A percentile compares a stretch with the other conserved stretches of the same genome.
Conservation (phyloP, 257 asterid genomes). For the Petunia axillaris region DNA sequence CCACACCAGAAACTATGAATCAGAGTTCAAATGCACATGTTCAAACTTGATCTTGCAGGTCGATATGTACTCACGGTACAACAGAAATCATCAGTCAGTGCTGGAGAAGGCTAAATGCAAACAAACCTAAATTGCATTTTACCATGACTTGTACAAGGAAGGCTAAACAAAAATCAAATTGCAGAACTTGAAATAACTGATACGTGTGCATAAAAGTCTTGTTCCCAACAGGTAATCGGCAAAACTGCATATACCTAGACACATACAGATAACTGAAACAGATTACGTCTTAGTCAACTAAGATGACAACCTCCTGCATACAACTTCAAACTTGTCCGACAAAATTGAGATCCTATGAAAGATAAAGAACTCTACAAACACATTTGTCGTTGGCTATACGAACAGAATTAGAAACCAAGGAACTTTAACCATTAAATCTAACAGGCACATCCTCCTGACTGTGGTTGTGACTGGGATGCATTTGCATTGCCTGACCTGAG, state of each 20-base stretch:
- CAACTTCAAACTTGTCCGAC: neutral
- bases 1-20: too few species aligned
- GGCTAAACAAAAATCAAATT: neutral
- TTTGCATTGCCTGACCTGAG: constrained; percentile 77
- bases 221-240: constrained; percentile 1
- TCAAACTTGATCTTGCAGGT: too few species aligned
- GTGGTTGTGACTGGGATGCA: constrained; percentile 66
- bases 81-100: too few species aligned
- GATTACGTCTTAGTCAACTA: constrained; percentile 25
- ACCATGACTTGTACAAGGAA: neutral
- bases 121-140: too few species aligned
- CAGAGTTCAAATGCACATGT: too few species aligned
- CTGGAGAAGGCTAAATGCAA: too few species aligned
- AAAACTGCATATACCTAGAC: constrained; percentile 25
- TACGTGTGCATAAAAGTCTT: neutral
- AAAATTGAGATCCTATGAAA: constrained; percentile 21
- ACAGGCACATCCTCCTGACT: constrained; percentile 90
- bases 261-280: constrained; percentile 40
- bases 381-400: neutral
- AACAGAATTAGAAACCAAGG: neutral
- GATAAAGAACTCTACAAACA: constrained; percentile 31
- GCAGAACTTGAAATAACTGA: neutral
- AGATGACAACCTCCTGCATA: constrained; percentile 18
- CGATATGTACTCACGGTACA: too few species aligned
- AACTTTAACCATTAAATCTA: constrained; percentile 36